These are phyloP conservation scores for Tinospora cordifolia DNA, from an alignment of 164 flowering plant genomes.

Conservation along the genomic window DNA sequence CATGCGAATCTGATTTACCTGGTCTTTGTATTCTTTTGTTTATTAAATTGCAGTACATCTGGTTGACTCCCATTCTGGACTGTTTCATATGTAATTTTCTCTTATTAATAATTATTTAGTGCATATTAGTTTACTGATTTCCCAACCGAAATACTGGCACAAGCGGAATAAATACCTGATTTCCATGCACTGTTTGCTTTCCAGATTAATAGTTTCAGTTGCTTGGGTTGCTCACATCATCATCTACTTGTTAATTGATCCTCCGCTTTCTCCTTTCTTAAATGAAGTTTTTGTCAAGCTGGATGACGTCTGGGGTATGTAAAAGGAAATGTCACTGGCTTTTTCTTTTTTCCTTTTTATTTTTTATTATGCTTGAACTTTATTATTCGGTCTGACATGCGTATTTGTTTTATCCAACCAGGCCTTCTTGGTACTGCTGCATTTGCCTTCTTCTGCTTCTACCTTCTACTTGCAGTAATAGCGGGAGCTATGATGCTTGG, in stretches of 20 bases:
- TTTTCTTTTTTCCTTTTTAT: not conserved
- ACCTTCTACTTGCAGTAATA: slow-evolving; percentile 86
- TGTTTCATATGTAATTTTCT: too few species aligned
- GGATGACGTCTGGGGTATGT: slow-evolving; percentile 90
- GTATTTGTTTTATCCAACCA: slow-evolving; percentile 25
- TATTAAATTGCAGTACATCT: too few species aligned
- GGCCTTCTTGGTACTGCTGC: slow-evolving; percentile 97
- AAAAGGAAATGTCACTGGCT: not conserved
- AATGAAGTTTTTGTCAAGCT: slow-evolving; percentile 91
- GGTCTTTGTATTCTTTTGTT: too few species aligned
- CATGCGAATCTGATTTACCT: too few species aligned
- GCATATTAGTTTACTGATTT: not conserved
- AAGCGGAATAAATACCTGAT: not conserved
- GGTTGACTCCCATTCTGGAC: too few species aligned
- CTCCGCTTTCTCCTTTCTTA: slow-evolving; percentile 83
- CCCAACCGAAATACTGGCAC: not conserved
- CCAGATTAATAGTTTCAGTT: slow-evolving; percentile 85
- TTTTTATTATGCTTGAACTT: slow-evolving; percentile 3
- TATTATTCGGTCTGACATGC: slow-evolving; percentile 2
- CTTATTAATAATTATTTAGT: too few species aligned
- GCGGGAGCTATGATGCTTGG: slow-evolving; percentile 99
- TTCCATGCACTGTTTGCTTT: not conserved
- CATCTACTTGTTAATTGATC: slow-evolving; percentile 77
- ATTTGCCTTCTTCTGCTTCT: slow-evolving; percentile 98
- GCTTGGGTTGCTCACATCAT: slow-evolving; percentile 95